Evolutionary conservation across 2,329 filamentous ascomycete genomes (phyloP), one percentile per base, ranked within the genome.

Genomic region (Gliomastix tumulicola): DNA sequence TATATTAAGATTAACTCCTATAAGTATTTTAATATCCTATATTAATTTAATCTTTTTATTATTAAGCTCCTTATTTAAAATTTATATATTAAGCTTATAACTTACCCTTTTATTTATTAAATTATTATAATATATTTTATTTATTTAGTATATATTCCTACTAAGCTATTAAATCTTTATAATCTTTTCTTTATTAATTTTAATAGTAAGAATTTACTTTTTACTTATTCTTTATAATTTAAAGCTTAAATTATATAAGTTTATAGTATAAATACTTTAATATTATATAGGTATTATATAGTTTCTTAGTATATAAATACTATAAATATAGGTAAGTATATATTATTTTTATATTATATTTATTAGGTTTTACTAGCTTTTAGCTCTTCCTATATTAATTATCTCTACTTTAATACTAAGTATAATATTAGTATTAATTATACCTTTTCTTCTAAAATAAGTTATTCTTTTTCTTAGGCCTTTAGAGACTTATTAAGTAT

Each of bases 381-480:
- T n/a, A n/a, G n/a, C n/a, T n/a, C n/a, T n/a, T n/a, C n/a, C n/a
- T 40, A 6, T 17, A 40, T 30, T 30, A 38, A n/a, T n/a, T n/a
- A n/a, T n/a, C n/a, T n/a, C n/a, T 30, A 37, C 27, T 27, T 19
- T 34, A 35, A 34, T 37, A 31, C 37, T 23, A 34, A 41, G 38
- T 31, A n/a, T n/a, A n/a, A n/a, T n/a, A n/a, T n/a, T n/a, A n/a
- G n/a, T n/a, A n/a, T n/a, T n/a, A n/a, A n/a, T n/a, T n/a, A n/a
- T n/a, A n/a, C n/a, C n/a, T n/a, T n/a, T n/a, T n/a, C n/a, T n/a
- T n/a, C n/a, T n/a, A n/a, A n/a, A n/a, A n/a, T n/a, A n/a, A n/a
- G n/a, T n/a, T n/a, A n/a, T n/a, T n/a, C n/a, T n/a, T n/a, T n/a
- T n/a, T n/a, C n/a, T n/a, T n/a, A n/a, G n/a, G n/a, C n/a, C n/a